Evolutionary conservation across 2,329 filamentous ascomycete species (phyloP).

Genomic region (Aspergillus ruber): DNA sequence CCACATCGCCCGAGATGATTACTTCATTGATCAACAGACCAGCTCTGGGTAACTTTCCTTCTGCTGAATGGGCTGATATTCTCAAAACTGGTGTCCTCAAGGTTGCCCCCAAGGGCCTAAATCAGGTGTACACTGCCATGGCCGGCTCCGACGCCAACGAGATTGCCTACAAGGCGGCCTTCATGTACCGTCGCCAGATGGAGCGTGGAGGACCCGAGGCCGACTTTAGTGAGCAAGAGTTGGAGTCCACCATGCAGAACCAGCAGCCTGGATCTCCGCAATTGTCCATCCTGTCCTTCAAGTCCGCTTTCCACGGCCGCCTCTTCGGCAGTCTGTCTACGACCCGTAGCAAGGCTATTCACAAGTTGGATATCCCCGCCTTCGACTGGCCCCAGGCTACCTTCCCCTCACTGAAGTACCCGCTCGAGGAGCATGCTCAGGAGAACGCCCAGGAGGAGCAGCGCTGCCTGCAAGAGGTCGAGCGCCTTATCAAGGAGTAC

Average conservation of each 20-base stretch:
- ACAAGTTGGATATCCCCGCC: constrained; percentile 90
- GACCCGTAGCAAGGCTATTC: constrained; percentile 85
- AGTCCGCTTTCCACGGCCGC: constrained; percentile 80
- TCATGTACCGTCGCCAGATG: constrained; percentile 81
- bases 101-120: constrained; percentile 72
- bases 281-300: constrained; percentile 84
- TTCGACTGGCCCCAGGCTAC: constrained; percentile 92
- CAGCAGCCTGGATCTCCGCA: constrained; percentile 68
- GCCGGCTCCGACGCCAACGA: constrained; percentile 90
- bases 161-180: constrained; percentile 89
- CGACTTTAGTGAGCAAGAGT: constrained; percentile 74
- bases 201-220: constrained; percentile 71
- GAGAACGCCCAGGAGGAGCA: constrained; percentile 80
- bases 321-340: constrained; percentile 83
- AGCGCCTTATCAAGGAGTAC: constrained; percentile 72
- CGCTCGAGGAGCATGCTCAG: constrained; percentile 68
- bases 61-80: constrained; percentile 73
- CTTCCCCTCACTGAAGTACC: constrained; percentile 82
- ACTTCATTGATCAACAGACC: constrained; percentile 79
- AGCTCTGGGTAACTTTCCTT: constrained; percentile 84
- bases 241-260: constrained; percentile 72
- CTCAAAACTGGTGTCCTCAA: constrained; percentile 74
- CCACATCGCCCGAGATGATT: constrained; percentile 70
- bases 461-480: constrained; percentile 73
- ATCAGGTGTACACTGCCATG: constrained; percentile 88